Base-by-base conservation (phyloP, 352 stramenopile genomes). In the Globisporangium yorkense region DNA sequence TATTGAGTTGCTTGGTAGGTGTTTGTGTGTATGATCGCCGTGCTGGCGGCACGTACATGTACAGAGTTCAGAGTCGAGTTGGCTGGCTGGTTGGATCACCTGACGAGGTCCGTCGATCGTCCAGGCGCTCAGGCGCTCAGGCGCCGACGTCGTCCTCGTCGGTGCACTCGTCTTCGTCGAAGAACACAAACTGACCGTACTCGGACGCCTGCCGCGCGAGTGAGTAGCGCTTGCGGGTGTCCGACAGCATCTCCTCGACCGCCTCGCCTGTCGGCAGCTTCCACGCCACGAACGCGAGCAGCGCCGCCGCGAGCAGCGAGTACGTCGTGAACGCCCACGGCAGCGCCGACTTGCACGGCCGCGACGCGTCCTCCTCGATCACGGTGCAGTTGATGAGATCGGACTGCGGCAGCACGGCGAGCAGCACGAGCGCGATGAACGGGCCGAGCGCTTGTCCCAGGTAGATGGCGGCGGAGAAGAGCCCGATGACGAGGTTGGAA, bases 101-200 rank as follows among this genome's bases (percentile, higher is more conserved):
- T 9, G 31, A 35, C 31, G 31, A 10, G 31, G 31, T 35, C 31
- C 5, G 31, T 35, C 31, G 8, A 9, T 35, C 31, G 31, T 9
- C 31, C 24, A 41, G 35, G 35, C 12, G 8, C 8, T 41, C 35
- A 41, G 9, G 33, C 33, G 3, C 35, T 41, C 35, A 41, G 35
- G 35, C 35, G 3, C 35, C 10, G 2, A 12, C 35, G 7, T 41
- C 13, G 5, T 51, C 55, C 15, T 71, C 56, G 15, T 54, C 56
- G 2, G 76, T 62, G 39, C 63, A 65, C 1, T 80, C 73, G 16
- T 89, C 75, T 10, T 88, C 80, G 66, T 89, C 80, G 43, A 89
- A 84, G 64, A 75, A 80, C 10, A 89, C 75, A 57, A 87, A 89
- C 62, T 88, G 77, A 5, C 80, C 80, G 65, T 89, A 88, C 63